These are phyloP conservation scores for Tinospora cordifolia DNA, from an alignment of 164 flowering plant species.

Conservation along the genomic window DNA sequence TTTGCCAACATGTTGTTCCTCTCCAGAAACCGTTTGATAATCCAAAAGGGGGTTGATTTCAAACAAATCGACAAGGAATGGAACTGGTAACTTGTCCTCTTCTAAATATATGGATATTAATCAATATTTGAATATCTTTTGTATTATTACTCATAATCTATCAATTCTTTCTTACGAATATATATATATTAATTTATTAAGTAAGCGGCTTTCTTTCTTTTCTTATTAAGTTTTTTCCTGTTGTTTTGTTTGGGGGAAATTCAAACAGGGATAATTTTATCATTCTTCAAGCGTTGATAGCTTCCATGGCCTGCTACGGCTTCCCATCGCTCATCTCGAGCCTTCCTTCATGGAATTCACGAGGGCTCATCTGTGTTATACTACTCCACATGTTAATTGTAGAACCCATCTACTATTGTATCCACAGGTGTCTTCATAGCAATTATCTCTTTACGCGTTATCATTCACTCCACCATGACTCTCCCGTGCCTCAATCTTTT, in stretches of 20 bases:
- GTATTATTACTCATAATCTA: background rate
- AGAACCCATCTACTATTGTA: slow-evolving; percentile 70
- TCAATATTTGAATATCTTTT: no score
- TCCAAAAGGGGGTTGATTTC: slow-evolving; percentile 48
- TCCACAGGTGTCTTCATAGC: slow-evolving; percentile 47
- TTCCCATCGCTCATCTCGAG: slow-evolving; percentile 27
- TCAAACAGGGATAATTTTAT: slow-evolving; percentile 73
- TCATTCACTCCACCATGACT: slow-evolving; percentile 75
- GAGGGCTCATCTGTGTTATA: slow-evolving; percentile 36
- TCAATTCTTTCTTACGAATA: background rate
- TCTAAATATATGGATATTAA: no score
- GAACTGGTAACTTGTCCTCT: slow-evolving; percentile 48
- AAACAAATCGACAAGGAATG: slow-evolving; percentile 76
- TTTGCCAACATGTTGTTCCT: slow-evolving; percentile 48
- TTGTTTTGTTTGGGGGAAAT: no score
- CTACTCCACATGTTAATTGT: slow-evolving; percentile 51
- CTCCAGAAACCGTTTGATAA: slow-evolving; percentile 39
- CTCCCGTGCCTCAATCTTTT: slow-evolving; percentile 47
- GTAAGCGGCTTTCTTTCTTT: background rate
- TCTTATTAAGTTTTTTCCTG: no score
- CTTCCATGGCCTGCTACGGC: slow-evolving; percentile 33
- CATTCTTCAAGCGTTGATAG: slow-evolving; percentile 56
- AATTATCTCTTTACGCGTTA: slow-evolving; percentile 38
- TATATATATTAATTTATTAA: no score
- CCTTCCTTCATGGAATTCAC: slow-evolving; percentile 53